Percentiles rank a stretch among this genome's conserved stretches.
Evolutionary conservation across 2,329 filamentous ascomycete genomes (phyloP).

Genomic region (Aaosphaeria pasadenensis): DNA sequence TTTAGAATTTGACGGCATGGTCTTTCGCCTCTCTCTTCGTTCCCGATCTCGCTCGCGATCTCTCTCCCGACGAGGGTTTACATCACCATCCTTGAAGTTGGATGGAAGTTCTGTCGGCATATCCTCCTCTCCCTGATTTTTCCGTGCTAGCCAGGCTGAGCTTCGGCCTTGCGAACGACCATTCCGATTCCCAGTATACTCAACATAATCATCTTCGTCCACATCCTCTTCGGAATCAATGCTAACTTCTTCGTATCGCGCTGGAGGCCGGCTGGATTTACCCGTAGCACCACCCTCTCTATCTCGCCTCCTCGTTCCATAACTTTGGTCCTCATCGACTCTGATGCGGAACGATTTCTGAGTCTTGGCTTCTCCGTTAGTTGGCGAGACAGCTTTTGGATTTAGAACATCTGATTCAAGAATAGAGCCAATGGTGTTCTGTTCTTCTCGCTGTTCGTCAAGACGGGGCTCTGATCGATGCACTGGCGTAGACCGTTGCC

Average conservation of each 20-base stretch:
- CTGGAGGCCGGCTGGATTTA: constrained; percentile 18
- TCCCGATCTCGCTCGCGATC: constrained; percentile 14
- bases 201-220: constrained; percentile 21
- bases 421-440: constrained; percentile 27
- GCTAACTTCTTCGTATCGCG: constrained; percentile 45
- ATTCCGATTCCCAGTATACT: constrained; percentile 10
- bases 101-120: constrained; percentile 43
- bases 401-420: constrained; percentile 36
- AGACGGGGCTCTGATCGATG: constrained; percentile 13
- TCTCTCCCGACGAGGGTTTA: constrained; percentile 25
- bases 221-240: constrained; percentile 45
- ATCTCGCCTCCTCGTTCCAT: constrained; percentile 29
- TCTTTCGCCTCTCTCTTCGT: constrained; percentile 17
- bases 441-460: constrained; percentile 16
- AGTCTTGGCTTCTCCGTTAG: constrained; percentile 25
- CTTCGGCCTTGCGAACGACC: constrained; percentile 20
- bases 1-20: constrained; percentile 19
- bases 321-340: constrained; percentile 42
- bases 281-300: constrained; percentile 11
- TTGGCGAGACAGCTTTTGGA: constrained; percentile 9
- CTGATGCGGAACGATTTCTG: constrained; percentile 33
- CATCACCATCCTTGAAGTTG: constrained; percentile 37
- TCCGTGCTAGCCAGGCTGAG: constrained; percentile 43
- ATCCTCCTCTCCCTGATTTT: constrained; percentile 40
- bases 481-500: constrained; percentile 27